A percentile compares a stretch with the other conserved stretches of the same genome.
Conservation (phyloP, 768 basidiomycete genomes). For the Lactarius vividus region DNA sequence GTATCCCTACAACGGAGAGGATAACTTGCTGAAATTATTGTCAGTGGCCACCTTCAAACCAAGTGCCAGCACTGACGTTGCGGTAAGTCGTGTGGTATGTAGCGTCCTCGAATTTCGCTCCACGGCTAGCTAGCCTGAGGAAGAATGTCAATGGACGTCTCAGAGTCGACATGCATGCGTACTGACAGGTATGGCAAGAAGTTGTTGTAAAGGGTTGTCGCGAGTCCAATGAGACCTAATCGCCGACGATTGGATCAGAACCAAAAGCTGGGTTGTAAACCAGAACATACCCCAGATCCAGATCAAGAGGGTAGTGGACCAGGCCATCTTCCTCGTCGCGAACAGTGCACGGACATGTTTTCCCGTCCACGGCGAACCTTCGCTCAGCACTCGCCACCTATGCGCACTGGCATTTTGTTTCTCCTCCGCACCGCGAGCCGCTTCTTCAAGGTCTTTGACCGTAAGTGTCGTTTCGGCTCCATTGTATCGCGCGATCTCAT, state of each 20-base stretch:
- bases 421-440: conserved; percentile 29
- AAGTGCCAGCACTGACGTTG: conserved; percentile 32
- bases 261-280: background rate
- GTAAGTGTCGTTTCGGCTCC: conserved; percentile 43
- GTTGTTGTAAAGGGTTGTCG: conserved; percentile 39
- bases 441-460: conserved; percentile 43
- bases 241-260: background rate
- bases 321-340: conserved; percentile 58
- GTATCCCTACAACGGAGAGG: conserved; percentile 62
- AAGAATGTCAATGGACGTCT: background rate
- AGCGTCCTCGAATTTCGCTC: conserved; percentile 38
- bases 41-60: background rate
- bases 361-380: conserved; percentile 40
- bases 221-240: conserved; percentile 37
- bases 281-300: conserved; percentile 41
- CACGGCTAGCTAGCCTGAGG: conserved; percentile 35
- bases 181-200: conserved; percentile 39
- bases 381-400: conserved; percentile 36
- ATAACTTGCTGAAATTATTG: conserved; percentile 57
- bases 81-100: conserved; percentile 38
- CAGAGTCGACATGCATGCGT: background rate
- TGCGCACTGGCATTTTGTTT: conserved; percentile 5
- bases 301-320: conserved; percentile 61
- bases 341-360: conserved; percentile 61
- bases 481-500: conserved; percentile 50